Base-by-base conservation (phyloP, 2,329 filamentous ascomycete species). In the Fusarium graminum region DNA sequence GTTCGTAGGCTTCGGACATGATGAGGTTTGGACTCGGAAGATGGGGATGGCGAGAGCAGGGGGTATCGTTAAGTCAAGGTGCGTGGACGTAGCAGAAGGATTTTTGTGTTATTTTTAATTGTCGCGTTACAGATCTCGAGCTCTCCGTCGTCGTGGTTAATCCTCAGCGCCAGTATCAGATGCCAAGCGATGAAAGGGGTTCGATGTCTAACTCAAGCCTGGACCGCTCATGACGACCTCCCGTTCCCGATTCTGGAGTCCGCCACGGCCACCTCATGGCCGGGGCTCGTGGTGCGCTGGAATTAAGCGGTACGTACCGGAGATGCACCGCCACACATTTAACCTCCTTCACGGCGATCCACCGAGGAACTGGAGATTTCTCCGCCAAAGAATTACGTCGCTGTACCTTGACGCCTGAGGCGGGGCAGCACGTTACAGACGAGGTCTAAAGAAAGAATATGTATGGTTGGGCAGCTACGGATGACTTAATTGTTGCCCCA, bases 1-100 rank as follows among this genome's bases (percentile, higher is more conserved):
- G 90, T 81, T 92, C 90, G 81, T 91, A 93, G 68, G 90, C 86
- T 77, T 92, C 90, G 44, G 90, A 90, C 90, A 92, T 92, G 68
- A 54, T 47, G 63, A 52, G 22, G n/a, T 34, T 46, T 26, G 28
- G 36, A 25, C 45, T 39, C 25, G 42, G 22, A 34, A 45, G 38
- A 28, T 45, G 38, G 44, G 25, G 32, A 39, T 29, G 25, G 42
- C 29, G 40, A 42, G 34, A 51, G 50, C 59, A 63, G 58, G 59
- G 40, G 59, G 19, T 45, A 12, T 52, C 40, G 39, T 41, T 3
- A 26, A 25, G 25, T 36, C 14, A 30, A 46, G 36, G 29, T 19
- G 32, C 32, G 45, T 17, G 17, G 50, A 32, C n/a, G 28, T 13
- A 26, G 16, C n/a, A 19, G 28, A 29, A n/a, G 32, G 9, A 22